Evolutionary conservation across 495 filamentous ascomycete genomes (phyloP), one percentile per base, ranked within the genome.

Genomic region (Cercophora scortea): DNA sequence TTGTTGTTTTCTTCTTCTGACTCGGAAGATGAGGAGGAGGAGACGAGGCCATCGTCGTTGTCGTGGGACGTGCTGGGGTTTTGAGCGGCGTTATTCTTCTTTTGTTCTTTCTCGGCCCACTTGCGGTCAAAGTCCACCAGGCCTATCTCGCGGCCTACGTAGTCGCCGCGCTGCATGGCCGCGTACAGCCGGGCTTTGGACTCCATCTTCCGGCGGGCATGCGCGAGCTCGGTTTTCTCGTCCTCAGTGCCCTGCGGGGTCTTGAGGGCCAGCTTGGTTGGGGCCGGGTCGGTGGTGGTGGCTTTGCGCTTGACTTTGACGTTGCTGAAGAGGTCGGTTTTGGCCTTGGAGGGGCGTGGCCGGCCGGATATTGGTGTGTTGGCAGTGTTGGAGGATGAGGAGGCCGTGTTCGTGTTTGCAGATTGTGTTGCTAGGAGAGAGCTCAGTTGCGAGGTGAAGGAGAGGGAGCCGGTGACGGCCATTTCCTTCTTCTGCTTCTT

Each of bases 61-160:
- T 73, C 73, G 9, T 72, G 74, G 16, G 62, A 65, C 34, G 62
- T 74, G 13, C 66, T 59, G 40, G 71, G 60, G 6, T 56, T 54
- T 10, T 64, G 65, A 12, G 51, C 62, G 11, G 61, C 60, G 40
- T 25, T 19, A 46, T 13, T n/a, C 6, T 51, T 40, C 12, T 57
- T 55, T 5, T 68, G 67, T 42, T 82, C 64, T 39, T 69, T 65
- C 58, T 94, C 88, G 0, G 84, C 89, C 89, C 92, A 96, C 68
- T 97, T 98, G 42, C 82, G 74, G 68, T 96, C 91, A 62, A 97
- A 98, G 71, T 98, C 93, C 0, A 98, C 84, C 17, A 92, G 70
- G 68, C 79, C 60, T 78, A 79, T 47, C 69, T 72, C 62, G 71
- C 76, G 54, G 67, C 76, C 68, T 47, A 76, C 78, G 69, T 71